Evolutionary conservation across 768 basidiomycete species (phyloP).

Genomic region (Boletellus sp.): DNA sequence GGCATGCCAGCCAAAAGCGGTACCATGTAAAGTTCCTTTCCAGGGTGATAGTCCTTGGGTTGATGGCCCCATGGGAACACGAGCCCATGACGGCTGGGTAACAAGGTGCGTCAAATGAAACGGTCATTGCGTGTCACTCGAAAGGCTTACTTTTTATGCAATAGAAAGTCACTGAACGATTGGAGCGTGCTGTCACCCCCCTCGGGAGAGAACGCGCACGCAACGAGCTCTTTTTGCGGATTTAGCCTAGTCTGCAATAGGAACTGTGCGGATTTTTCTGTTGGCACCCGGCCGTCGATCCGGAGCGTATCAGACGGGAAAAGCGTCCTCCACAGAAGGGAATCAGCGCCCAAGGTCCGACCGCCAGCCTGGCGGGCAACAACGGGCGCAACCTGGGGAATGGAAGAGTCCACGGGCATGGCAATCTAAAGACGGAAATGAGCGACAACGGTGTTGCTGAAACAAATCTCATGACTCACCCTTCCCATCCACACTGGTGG

Average conservation of each 20-base stretch:
- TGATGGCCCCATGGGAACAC: slow-evolving; percentile 82
- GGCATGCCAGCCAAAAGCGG: slow-evolving; percentile 64
- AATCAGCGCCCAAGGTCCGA: slow-evolving; percentile 50
- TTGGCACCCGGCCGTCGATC: slow-evolving; percentile 83
- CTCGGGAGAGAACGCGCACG: slow-evolving; percentile 66
- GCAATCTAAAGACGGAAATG: slow-evolving; percentile 49
- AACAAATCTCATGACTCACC: slow-evolving; percentile 39
- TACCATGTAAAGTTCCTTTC: slow-evolving; percentile 84
- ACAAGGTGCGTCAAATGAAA: slow-evolving; percentile 9
- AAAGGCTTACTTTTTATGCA: slow-evolving; percentile 62
- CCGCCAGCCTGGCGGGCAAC: slow-evolving; percentile 81
- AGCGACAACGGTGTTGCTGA: slow-evolving; percentile 4
- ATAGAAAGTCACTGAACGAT: slow-evolving; percentile 61
- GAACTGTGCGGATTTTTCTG: slow-evolving; percentile 73
- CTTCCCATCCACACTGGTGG: slow-evolving; percentile 73
- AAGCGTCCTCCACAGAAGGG: slow-evolving; percentile 69
- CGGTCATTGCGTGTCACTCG: slow-evolving; percentile 5
- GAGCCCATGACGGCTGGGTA: slow-evolving; percentile 72
- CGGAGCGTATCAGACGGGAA: slow-evolving; percentile 68
- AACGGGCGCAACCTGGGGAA: slow-evolving; percentile 63
- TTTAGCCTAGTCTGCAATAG: slow-evolving; percentile 77
- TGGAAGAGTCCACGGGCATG: slow-evolving; percentile 75
- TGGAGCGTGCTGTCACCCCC: slow-evolving; percentile 48
- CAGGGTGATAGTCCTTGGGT: slow-evolving; percentile 70
- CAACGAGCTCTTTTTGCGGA: slow-evolving; percentile 71